Evolutionary conservation across 2,329 filamentous ascomycete species (phyloP).

Genomic region (Hirsutella rhossiliensis): DNA sequence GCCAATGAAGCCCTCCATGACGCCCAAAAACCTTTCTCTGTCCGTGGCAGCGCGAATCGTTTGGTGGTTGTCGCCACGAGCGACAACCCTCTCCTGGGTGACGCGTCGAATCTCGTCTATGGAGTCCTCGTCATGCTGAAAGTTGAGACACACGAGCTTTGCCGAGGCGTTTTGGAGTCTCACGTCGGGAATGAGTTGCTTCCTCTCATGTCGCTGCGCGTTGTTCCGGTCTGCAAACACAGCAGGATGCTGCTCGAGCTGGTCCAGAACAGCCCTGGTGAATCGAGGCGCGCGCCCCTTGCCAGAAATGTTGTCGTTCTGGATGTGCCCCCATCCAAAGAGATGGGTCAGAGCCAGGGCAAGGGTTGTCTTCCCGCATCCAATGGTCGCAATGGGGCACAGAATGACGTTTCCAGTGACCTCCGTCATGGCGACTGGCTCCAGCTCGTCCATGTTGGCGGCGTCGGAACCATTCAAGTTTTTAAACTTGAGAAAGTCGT

Average conservation of each 20-base stretch:
- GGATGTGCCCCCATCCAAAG: slow-evolving; percentile 84
- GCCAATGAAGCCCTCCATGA: slow-evolving; percentile 89
- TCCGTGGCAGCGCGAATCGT: slow-evolving; percentile 82
- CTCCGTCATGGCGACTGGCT: slow-evolving; percentile 32
- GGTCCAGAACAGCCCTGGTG: slow-evolving; percentile 53
- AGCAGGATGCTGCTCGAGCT: slow-evolving; percentile 52
- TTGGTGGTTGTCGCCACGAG: slow-evolving; percentile 91
- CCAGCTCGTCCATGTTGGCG: slow-evolving; percentile 56
- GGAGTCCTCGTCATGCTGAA: slow-evolving; percentile 68
- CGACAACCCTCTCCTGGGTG: slow-evolving; percentile 67
- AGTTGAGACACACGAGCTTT: slow-evolving; percentile 76
- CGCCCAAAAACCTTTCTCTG: slow-evolving; percentile 61
- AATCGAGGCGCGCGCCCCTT: slow-evolving; percentile 70
- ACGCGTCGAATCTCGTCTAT: slow-evolving; percentile 62
- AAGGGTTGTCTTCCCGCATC: slow-evolving; percentile 93
- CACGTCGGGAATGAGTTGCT: slow-evolving; percentile 77
- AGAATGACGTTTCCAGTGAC: slow-evolving; percentile 62
- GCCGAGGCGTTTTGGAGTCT: slow-evolving; percentile 47
- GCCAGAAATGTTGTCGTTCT: slow-evolving; percentile 90
- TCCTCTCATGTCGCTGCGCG: slow-evolving; percentile 74
- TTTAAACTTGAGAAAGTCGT: slow-evolving; percentile 75
- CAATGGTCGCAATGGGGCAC: slow-evolving; percentile 86
- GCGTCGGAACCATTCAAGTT: slow-evolving; percentile 83
- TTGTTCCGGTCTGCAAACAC: slow-evolving; percentile 94
- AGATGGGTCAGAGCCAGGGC: slow-evolving; percentile 70